Conservation (phyloP, 768 basidiomycete genomes). For the Obba rivulosa region DNA sequence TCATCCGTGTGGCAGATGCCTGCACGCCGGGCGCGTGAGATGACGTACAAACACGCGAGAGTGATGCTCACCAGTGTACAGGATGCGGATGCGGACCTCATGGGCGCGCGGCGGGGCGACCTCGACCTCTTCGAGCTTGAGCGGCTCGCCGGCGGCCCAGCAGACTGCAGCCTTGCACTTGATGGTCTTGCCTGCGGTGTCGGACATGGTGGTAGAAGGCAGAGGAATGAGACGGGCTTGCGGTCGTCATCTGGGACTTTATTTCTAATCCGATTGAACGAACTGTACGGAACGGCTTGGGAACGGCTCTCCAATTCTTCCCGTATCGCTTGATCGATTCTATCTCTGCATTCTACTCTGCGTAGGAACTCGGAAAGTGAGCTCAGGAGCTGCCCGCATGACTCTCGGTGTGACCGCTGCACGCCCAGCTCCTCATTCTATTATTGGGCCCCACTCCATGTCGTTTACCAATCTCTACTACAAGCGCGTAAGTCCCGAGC, state of each 20-base stretch:
- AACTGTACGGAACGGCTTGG: neutral
- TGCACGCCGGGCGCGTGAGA: slow-evolving; percentile 19
- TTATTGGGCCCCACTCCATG: slow-evolving; percentile 39
- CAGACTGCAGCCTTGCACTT: slow-evolving; percentile 91
- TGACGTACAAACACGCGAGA: neutral
- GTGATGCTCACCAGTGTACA: slow-evolving; percentile 69
- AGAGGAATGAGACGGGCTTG: slow-evolving; percentile 17
- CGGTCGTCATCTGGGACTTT: slow-evolving; percentile 3
- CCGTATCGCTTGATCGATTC: slow-evolving; percentile 19
- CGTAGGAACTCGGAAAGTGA: neutral
- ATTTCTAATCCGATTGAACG: neutral
- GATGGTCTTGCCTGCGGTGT: slow-evolving; percentile 71
- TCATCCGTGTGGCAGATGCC: slow-evolving; percentile 98
- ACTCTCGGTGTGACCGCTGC: neutral
- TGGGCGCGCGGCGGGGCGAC: slow-evolving; percentile 86
- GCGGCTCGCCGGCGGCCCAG: slow-evolving; percentile 86
- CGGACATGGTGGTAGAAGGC: slow-evolving; percentile 49
- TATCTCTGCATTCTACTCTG: slow-evolving; percentile 4
- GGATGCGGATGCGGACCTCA: slow-evolving; percentile 92
- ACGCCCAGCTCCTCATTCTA: slow-evolving; percentile 9
- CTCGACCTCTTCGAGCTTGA: slow-evolving; percentile 88
- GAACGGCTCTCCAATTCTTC: slow-evolving; percentile 11
- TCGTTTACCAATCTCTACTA: slow-evolving; percentile 84
- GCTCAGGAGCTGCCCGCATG: slow-evolving; percentile 3
- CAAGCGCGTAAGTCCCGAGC: slow-evolving; percentile 59